Percentiles rank a stretch among this genome's conserved stretches.
Evolutionary conservation across 2,329 filamentous ascomycete species (phyloP).

Genomic region (Fusarium proliferatum): DNA sequence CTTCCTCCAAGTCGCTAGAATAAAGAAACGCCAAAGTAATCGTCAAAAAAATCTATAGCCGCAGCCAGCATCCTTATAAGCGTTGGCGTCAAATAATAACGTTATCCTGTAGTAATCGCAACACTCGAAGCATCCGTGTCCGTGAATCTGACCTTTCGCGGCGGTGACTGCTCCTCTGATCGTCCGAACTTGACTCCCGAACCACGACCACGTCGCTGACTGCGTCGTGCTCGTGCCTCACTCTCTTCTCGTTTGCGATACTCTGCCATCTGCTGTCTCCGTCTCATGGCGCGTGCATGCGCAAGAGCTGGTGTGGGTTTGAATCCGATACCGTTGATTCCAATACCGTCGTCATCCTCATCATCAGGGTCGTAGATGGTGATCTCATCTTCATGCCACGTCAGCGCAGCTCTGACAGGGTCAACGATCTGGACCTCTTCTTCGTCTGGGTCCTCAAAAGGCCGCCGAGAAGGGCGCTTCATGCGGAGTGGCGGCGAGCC

Average conservation of each 20-base stretch:
- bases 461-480: constrained; percentile 36
- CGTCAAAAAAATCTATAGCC: constrained; percentile 8
- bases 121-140: constrained; percentile 52
- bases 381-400: constrained; percentile 76
- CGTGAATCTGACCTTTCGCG: constrained; percentile 54
- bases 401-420: constrained; percentile 68
- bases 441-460: constrained; percentile 44
- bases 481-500: constrained; percentile 54
- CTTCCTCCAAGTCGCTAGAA: constrained; percentile 3
- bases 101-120: constrained; percentile 48
- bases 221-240: constrained; percentile 68
- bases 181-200: constrained; percentile 42
- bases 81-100: background rate
- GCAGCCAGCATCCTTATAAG: background rate
- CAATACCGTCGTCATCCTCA: constrained; percentile 73
- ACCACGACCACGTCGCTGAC: constrained; percentile 59
- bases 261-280: constrained; percentile 70
- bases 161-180: constrained; percentile 35
- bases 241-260: constrained; percentile 70
- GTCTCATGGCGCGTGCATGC: constrained; percentile 65
- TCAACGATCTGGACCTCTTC: constrained; percentile 58
- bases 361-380: constrained; percentile 73
- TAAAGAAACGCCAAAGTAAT: constrained; percentile 29
- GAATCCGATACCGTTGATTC: constrained; percentile 76
- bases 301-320: constrained; percentile 71